Conservation (phyloP, 495 filamentous ascomycete species). For the Xylaria longipes region DNA sequence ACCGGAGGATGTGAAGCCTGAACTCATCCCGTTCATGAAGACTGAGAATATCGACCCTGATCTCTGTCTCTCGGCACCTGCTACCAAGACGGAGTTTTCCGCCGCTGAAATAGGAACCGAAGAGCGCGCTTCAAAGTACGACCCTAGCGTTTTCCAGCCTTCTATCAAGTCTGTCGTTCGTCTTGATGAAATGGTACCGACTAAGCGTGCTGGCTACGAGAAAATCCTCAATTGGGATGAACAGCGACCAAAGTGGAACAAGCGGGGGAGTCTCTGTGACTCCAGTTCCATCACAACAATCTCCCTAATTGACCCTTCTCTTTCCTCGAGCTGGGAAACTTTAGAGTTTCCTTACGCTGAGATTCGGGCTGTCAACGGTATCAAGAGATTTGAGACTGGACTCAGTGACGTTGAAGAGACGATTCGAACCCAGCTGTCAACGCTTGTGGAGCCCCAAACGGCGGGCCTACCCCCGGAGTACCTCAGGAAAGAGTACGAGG, state of each 20-base stretch:
- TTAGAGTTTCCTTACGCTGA: constrained; percentile 24
- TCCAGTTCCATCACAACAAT: constrained; percentile 19
- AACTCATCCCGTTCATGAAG: constrained; percentile 20
- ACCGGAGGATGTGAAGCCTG: constrained; percentile 18
- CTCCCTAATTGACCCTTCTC: constrained; percentile 17
- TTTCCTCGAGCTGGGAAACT: constrained; percentile 10
- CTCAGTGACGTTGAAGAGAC: constrained; percentile 24
- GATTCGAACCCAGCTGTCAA: constrained; percentile 20
- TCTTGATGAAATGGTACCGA: constrained; percentile 20
- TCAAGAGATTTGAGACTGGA: constrained; percentile 26
- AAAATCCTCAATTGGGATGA: constrained; percentile 26
- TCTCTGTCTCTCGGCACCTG: constrained; percentile 25
- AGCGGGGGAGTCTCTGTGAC: background rate
- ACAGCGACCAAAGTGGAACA: background rate
- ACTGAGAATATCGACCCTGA: constrained; percentile 7
- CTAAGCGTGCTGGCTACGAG: constrained; percentile 25
- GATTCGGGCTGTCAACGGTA: constrained; percentile 24
- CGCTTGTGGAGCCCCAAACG: constrained; percentile 26
- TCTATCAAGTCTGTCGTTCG: constrained; percentile 21
- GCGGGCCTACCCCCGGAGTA: constrained; percentile 28
- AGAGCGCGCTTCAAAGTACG: constrained; percentile 10
- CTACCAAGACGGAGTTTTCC: constrained; percentile 26
- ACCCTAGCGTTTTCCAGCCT: constrained; percentile 23
- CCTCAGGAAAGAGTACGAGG: constrained; percentile 28
- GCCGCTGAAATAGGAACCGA: constrained; percentile 19